These are phyloP conservation scores for Pisolithus orientalis DNA, from an alignment of 768 basidiomycete species.

Conservation along the genomic window DNA sequence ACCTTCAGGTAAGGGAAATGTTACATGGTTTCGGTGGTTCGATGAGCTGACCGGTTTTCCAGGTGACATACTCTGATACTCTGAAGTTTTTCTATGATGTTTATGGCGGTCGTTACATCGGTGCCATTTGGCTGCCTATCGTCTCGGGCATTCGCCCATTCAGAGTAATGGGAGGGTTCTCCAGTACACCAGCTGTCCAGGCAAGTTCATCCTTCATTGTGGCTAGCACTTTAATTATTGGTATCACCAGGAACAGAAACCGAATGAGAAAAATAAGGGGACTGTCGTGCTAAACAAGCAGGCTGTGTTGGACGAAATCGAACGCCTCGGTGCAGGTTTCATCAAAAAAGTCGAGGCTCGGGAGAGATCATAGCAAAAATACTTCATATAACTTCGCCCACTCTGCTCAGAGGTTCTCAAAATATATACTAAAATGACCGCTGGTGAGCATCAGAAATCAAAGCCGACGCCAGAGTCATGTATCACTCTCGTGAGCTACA, in stretches of 20 bases:
- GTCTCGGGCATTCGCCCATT: slow-evolving; percentile 59
- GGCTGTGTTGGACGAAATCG: slow-evolving; percentile 68
- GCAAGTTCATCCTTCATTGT: slow-evolving; percentile 16
- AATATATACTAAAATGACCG: not conserved
- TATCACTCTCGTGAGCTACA: too few relatives aligned
- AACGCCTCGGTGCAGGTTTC: slow-evolving; percentile 66
- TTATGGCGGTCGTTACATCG: slow-evolving; percentile 72
- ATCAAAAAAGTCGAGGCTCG: slow-evolving; percentile 40
- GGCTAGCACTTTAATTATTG: not conserved
- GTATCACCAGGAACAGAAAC: slow-evolving; percentile 19
- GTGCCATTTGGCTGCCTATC: slow-evolving; percentile 81
- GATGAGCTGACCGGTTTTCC: slow-evolving; percentile 2
- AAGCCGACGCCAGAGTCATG: too few relatives aligned
- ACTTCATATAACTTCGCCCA: not conserved
- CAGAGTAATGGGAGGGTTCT: slow-evolving; percentile 79
- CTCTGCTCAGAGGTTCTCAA: too few relatives aligned
- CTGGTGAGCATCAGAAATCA: too few relatives aligned
- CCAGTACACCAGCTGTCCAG: slow-evolving; percentile 46
- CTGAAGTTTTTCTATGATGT: slow-evolving; percentile 82
- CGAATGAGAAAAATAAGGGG: slow-evolving; percentile 46
- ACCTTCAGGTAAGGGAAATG: slow-evolving; percentile 57
- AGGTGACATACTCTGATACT: slow-evolving; percentile 71
- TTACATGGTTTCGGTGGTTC: not conserved
- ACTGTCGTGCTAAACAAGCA: slow-evolving; percentile 61
- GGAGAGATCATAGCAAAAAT: slow-evolving; percentile 2